A percentile compares a stretch with the other conserved stretches of the same genome.
These are phyloP conservation scores for Fraxinus greggii DNA, from an alignment of 305 asterid genomes.

Conservation along the genomic window DNA sequence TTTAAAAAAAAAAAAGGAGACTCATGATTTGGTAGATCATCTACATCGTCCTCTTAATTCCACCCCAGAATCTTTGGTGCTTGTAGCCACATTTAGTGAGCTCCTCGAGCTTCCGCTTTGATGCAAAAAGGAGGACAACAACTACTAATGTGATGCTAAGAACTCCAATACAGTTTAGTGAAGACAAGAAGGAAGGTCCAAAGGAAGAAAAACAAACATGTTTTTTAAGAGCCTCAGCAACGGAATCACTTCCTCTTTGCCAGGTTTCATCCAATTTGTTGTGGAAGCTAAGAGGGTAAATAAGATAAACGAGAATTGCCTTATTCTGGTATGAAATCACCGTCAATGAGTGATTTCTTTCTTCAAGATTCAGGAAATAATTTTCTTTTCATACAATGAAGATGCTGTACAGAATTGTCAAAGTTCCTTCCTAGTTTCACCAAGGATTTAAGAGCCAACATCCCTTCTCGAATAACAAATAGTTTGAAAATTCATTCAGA, in stretches of 20 bases:
- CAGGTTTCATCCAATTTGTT: background rate
- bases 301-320: background rate
- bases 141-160: background rate
- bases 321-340: background rate
- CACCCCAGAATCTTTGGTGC: background rate
- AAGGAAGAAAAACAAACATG: background rate
- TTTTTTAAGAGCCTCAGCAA: background rate
- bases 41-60: background rate
- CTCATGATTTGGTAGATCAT: background rate
- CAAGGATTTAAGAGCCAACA: background rate
- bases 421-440: background rate
- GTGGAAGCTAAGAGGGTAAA: background rate
- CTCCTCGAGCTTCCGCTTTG: background rate
- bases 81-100: background rate
- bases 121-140: background rate
- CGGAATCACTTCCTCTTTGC: background rate
- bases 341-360: background rate
- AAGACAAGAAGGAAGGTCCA: background rate
- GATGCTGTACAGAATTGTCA: background rate
- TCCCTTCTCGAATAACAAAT: background rate
- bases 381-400: background rate
- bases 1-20: background rate
- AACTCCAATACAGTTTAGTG: background rate
- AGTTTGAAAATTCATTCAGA: background rate
- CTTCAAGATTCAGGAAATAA: background rate